These are phyloP conservation scores for Emergomyces africanus DNA, from an alignment of 2,329 filamentous ascomycete genomes.

Conservation along the genomic window DNA sequence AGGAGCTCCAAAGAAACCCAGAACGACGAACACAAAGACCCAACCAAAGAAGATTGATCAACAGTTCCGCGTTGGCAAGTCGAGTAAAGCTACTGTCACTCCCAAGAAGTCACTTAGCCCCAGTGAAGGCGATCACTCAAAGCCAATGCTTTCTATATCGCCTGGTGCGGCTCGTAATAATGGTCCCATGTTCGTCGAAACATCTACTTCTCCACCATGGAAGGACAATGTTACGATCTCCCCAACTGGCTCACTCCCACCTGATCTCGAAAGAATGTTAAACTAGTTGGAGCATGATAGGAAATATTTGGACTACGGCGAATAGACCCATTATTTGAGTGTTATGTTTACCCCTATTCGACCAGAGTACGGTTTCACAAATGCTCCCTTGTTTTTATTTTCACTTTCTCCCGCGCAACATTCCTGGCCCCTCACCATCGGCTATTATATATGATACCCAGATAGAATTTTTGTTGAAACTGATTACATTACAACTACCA, in stretches of 20 bases:
- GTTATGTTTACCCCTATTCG: neutral
- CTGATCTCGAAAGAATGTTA: conserved; percentile 1
- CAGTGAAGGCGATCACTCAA: conserved; percentile 16
- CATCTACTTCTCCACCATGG: conserved; percentile 6
- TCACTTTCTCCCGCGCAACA: neutral
- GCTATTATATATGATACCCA: neutral
- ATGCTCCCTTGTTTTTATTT: neutral
- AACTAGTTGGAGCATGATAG: neutral
- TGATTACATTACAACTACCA: neutral
- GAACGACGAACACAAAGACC: conserved; percentile 2
- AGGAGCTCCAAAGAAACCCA: conserved; percentile 5
- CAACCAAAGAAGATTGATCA: conserved; percentile 4
- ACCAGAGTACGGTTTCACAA: neutral
- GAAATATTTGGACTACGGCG: neutral
- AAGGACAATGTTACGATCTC: conserved; percentile 10
- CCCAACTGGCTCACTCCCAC: conserved; percentile 13
- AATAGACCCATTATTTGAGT: neutral
- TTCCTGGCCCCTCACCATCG: neutral
- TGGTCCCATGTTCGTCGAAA: conserved; percentile 19
- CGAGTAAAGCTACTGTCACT: neutral
- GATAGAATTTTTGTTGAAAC: neutral
- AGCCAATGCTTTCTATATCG: conserved; percentile 25
- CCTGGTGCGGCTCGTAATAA: conserved; percentile 25
- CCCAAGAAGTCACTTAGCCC: conserved; percentile 12
- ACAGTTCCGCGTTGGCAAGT: conserved; percentile 7